Percentiles rank a stretch among this genome's conserved stretches.
Evolutionary conservation across 2,329 filamentous ascomycete genomes (phyloP).

Genomic region (Phialocephala subalpina): DNA sequence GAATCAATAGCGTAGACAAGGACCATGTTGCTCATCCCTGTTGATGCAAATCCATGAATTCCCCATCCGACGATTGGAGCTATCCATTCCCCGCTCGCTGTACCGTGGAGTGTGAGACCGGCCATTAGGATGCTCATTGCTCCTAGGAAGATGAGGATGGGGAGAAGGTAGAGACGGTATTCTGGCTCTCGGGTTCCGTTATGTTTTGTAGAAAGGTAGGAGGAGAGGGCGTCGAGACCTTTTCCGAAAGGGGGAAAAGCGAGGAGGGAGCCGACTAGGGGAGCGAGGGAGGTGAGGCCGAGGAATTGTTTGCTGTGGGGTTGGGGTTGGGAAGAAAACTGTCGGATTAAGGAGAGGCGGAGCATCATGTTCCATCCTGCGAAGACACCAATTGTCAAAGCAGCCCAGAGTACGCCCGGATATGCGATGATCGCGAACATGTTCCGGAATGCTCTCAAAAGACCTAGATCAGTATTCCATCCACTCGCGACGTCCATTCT

Average conservation of each 20-base stretch:
- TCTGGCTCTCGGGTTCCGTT: conserved; percentile 34
- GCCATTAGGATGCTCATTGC: conserved; percentile 42
- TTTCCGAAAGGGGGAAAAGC: conserved; percentile 37
- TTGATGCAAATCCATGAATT: conserved; percentile 44
- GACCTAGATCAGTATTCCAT: conserved; percentile 17
- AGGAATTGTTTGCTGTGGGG: conserved; percentile 8
- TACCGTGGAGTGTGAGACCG: conserved; percentile 34
- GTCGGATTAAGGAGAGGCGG: not conserved
- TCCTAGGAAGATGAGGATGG: conserved; percentile 39
- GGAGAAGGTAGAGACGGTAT: conserved; percentile 36
- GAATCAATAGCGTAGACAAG: conserved; percentile 43
- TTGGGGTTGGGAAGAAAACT: conserved; percentile 17
- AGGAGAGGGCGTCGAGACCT: conserved; percentile 41
- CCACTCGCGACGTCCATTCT: conserved; percentile 20
- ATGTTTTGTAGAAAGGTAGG: conserved; percentile 24
- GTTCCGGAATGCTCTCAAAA: conserved; percentile 14
- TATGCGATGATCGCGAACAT: conserved; percentile 12
- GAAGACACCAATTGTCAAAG: conserved; percentile 12
- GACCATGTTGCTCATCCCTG: conserved; percentile 40
- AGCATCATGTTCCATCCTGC: conserved; percentile 23
- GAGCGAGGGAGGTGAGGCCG: conserved; percentile 19
- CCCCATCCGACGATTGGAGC: conserved; percentile 35
- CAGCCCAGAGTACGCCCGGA: conserved; percentile 19
- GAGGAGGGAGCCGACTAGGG: conserved; percentile 24
- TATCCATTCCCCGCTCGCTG: conserved; percentile 22